Evolutionary conservation across 2,329 filamentous ascomycete species (phyloP).

Genomic region (Pyrenophora graminea): DNA sequence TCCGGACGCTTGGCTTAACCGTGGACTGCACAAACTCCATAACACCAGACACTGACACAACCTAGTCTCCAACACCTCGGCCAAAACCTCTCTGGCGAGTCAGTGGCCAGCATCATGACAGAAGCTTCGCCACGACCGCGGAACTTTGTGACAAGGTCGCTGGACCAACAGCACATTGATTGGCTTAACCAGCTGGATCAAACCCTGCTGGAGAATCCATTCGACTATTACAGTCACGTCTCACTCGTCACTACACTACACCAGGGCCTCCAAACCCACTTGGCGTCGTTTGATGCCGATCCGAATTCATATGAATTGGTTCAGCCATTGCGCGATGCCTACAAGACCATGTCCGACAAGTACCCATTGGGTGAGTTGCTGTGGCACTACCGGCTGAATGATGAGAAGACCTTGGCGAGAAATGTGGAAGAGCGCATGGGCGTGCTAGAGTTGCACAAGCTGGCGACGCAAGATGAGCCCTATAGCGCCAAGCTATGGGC

Average conservation of each 20-base stretch:
- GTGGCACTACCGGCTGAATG: conserved; percentile 78
- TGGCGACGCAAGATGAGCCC: conserved; percentile 71
- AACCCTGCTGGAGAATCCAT: conserved; percentile 52
- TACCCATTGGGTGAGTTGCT: conserved; percentile 75
- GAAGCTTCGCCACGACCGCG: conserved; percentile 52
- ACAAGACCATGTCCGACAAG: conserved; percentile 63
- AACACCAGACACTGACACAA: conserved; percentile 14
- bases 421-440: conserved; percentile 69
- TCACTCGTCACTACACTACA: conserved; percentile 55
- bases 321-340: conserved; percentile 53
- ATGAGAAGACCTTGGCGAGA: conserved; percentile 65
- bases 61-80: conserved; percentile 38
- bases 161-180: conserved; percentile 51
- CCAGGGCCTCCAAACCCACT: conserved; percentile 53
- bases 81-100: conserved; percentile 49
- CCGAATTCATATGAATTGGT: conserved; percentile 52
- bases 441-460: conserved; percentile 73
- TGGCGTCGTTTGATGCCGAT: conserved; percentile 36
- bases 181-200: conserved; percentile 51
- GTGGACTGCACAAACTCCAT: conserved; percentile 1
- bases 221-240: conserved; percentile 55
- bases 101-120: conserved; percentile 54
- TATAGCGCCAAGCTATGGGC: conserved; percentile 76
- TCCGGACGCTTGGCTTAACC: conserved; percentile 12
- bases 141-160: conserved; percentile 48